A percentile compares a stretch with the other conserved stretches of the same genome.
Evolutionary conservation across 305 asterid species (phyloP).

Genomic region (Fraxinus latifolia): DNA sequence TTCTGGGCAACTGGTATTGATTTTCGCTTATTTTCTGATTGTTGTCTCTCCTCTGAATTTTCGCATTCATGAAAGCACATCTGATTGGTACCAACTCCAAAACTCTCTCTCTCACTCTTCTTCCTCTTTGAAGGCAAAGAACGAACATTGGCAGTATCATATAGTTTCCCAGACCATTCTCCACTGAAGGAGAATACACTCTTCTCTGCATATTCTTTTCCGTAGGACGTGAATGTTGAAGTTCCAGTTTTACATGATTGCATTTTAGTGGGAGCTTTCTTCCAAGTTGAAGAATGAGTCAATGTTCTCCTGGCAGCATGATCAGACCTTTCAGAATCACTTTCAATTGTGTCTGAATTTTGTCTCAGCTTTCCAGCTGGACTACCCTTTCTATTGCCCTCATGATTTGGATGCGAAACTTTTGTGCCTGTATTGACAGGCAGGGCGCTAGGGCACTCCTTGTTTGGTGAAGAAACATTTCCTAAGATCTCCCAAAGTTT

Average conservation of each 20-base stretch:
- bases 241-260: conserved; percentile 32
- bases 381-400: conserved; percentile 32
- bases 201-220: conserved; percentile 38
- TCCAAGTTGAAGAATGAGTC: conserved; percentile 49
- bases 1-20: conserved; percentile 35
- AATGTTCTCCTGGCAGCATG: conserved; percentile 42
- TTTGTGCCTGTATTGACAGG: conserved; percentile 19
- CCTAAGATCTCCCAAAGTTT: conserved; percentile 82
- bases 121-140: conserved; percentile 44
- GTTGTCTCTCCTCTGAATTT: conserved; percentile 38
- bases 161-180: conserved; percentile 38
- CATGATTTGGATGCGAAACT: conserved; percentile 35
- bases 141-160: conserved; percentile 38
- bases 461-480: conserved; percentile 59
- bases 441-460: conserved; percentile 33
- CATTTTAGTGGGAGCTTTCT: conserved; percentile 42
- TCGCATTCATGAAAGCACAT: conserved; percentile 22
- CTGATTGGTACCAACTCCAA: conserved; percentile 34
- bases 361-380: conserved; percentile 41
- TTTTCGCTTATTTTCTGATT: conserved; percentile 36
- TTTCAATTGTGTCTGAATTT: conserved; percentile 79
- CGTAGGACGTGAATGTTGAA: conserved; percentile 29
- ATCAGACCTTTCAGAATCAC: conserved; percentile 53
- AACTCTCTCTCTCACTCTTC: conserved; percentile 34
- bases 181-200: conserved; percentile 36